These are phyloP conservation scores for Zygosaccharomyces kombuchaensis DNA, from an alignment of 805 yeast genomes.

Conservation along the genomic window DNA sequence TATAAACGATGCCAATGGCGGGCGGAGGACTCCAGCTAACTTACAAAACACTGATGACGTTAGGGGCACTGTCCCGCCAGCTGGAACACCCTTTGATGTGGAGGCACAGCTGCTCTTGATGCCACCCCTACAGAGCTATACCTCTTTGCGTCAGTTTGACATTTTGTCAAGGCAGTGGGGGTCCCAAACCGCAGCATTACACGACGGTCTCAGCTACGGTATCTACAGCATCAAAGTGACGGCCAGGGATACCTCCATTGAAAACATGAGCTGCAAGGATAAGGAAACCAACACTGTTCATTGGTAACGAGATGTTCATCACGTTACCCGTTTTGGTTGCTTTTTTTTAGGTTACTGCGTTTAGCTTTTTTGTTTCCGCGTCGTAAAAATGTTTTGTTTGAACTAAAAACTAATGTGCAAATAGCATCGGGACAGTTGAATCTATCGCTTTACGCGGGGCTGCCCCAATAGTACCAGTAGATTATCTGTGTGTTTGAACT, in stretches of 20 bases:
- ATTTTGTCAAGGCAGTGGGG: conserved; percentile 74
- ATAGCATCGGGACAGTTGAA: background rate
- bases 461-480: background rate
- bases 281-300: conserved; percentile 2
- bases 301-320: conserved; percentile 2
- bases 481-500: background rate
- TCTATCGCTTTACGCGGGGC: background rate
- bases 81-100: conserved; percentile 26
- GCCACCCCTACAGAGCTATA: conserved; percentile 63
- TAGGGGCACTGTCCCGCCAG: conserved; percentile 26
- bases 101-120: conserved; percentile 44
- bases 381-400: background rate
- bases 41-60: conserved; percentile 31
- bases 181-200: conserved; percentile 37
- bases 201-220: conserved; percentile 75
- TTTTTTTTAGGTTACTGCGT: background rate
- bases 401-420: background rate
- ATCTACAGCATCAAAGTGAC: conserved; percentile 42
- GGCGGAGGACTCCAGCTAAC: conserved; percentile 41
- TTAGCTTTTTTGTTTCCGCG: background rate
- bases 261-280: conserved; percentile 14
- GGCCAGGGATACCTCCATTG: conserved; percentile 24
- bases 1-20: conserved; percentile 32
- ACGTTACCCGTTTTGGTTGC: conserved; percentile 6
- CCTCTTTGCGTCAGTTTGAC: conserved; percentile 63